Base-by-base conservation (phyloP, 2,329 filamentous ascomycete species). In the Ophiocordyceps camponoti-leonardi region DNA sequence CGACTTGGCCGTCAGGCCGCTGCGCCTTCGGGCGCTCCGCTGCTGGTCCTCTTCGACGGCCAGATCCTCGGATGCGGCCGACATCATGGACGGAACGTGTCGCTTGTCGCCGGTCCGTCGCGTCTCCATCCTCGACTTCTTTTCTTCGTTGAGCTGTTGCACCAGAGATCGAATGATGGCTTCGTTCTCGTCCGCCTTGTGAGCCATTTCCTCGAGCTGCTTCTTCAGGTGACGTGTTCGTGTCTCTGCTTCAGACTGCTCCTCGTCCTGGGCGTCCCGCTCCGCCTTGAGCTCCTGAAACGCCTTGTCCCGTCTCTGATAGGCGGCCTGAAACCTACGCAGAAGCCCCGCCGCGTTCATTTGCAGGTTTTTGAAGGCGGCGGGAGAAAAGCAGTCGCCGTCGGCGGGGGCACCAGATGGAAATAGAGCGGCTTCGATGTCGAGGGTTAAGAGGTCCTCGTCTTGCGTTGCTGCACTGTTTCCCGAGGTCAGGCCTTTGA, bases 351-450 rank as follows among this genome's bases (percentile, higher is more conserved):
- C 62, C 3, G 78, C 77, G 47, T 75, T 77, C 50, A 63, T 59
- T 47, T 75, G 73, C n/a, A 79, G 64, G 54, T 75, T 79, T 55
- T 76, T 77, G 60, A 71, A 81, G 11, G 72, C 70, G 0, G 72
- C 66, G 0, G 75, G 75, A 1, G 75, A 77, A 56, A 77, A 76
- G 1, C 69, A 54, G 39, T 76, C 70, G 35, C 64, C 58, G 13
- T 69, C 64, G 0, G 54, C 51, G 1, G 70, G 62, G 0, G 62
- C 53, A 2, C 63, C 62, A 1, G 58, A 50, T 0, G 75, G 72
- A 48, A 72, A 77, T 13, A 81, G 65, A 0, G 70, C 69, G 1
- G 67, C 56, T 30, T 73, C 67, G 37, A 81, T 65, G 53, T 79
- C 67, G 43, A 81, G 61, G 44, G 66, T 67, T 51, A 70, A 67